Base-by-base conservation (phyloP, 176 grass and related monocot genomes). In the Bonia amplexicaulis region DNA sequence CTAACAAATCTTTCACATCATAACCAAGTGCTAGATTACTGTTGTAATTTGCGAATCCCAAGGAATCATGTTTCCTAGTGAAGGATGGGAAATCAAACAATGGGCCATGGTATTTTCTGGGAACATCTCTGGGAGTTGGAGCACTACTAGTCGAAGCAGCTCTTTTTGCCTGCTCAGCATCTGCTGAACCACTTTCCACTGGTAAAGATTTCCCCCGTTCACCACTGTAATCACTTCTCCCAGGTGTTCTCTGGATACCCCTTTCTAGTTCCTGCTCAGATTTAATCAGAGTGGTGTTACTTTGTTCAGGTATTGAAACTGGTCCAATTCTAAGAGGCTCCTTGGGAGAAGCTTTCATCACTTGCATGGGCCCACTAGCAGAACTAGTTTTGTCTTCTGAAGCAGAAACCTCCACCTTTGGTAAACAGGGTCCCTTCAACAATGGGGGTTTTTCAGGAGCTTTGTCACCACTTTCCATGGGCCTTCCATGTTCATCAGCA, bases 1-100 rank as follows among this genome's bases (percentile, higher is more conserved):
- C 90, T 79, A 99, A 89, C 73, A 99, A 92, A 87, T 96, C 97
- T 79, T 94, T 96, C 83, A 99, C 84, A 86, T 96, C 86, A 84
- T 96, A 99, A 83, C 90, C 85, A 73, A 99, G 87, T 84, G 84
- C 85, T 33, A 99, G 84, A 85, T 84, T 92, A 83, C 80, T 91
- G 59, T 94, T 93, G 83, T 95, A 90, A 89, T 92, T 94, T 69
- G 84, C 86, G 76, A 93, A 49, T 64, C 86, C 90, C 69, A 94
- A 60, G 22, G 93, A 90, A 80, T 99, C 97, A 22, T 92, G 88
- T 68, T 93, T 99, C 86, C 97, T 93, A 51, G 97, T 99, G 76
- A 96, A 99, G 63, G 93, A 96, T 7, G 92, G 91, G 74, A 96
- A 96, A 81, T 99, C 97, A 51, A 99, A 99, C 87, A 99, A 83